Base-by-base conservation (phyloP, 140 eudicot species). In the Senecio squalidus region DNA sequence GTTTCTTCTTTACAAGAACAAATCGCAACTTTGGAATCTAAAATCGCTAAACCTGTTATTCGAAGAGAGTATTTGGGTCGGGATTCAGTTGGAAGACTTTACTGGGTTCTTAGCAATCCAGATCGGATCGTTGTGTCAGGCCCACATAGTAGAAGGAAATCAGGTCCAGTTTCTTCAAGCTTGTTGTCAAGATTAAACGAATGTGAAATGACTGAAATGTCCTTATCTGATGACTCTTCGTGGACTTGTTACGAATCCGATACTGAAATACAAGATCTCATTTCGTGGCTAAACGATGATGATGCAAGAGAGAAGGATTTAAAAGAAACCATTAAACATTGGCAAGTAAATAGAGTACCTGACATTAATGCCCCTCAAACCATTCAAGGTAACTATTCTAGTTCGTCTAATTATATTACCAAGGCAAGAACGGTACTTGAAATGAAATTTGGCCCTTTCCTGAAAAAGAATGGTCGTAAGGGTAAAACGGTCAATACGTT, bases 181-280 rank as follows among this genome's bases (percentile, higher is more conserved):
- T 57, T 47, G 25, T 57, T 68, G n/a, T 38, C 67, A 5, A 63
- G 69, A 46, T 26, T 59, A 29, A 60, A 7, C 9, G 69, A 63
- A 48, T 70, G 30, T 41, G 72, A 58, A 57, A 57, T 65, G 30
- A 27, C 72, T 6, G 72, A 69, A 25, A 60, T 75, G 78, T 53
- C 41, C 63, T 45, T 70, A 23, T 29, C 60, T 27, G 81, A 70
- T 47, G 78, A 74, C 56, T 73, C 78, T 61, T 57, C 69, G 25
- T 93, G 99, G 99, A 67, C 74, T 64, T 78, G 65, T 58, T 93
- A 84, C 51, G 79, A 78, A 64, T 82, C 97, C 10, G 80, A 82
- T 30, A 30, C 68, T 16, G 99, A 88, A 64, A 78, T 88, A 33
- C 75, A 64, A 46, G 80, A 80, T 65, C 83, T 93, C 3, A 29